Base-by-base conservation (phyloP, 257 asterid genomes). In the Nicotiana undulata region DNA sequence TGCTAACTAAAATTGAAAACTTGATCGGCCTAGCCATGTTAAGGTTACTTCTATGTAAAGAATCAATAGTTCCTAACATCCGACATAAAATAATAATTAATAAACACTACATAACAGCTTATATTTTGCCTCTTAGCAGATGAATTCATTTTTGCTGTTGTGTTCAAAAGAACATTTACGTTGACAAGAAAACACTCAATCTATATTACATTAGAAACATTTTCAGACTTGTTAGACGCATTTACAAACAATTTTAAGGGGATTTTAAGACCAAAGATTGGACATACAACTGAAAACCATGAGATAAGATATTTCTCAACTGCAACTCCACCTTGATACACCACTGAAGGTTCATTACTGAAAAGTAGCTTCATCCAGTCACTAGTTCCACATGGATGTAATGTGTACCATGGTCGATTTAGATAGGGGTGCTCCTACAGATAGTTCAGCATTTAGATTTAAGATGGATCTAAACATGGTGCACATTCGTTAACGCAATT, bases 311-410 rank as follows among this genome's bases (percentile, higher is more conserved):
- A 92, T 26, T 88, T 89, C 13, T 87, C 89, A 16, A 84, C 32
- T 12, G 81, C 85, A 74, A 46, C 83, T 49, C 84, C 81, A 51
- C 63, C 80, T 63, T 80, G 84, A 81, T 67, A 79, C 72, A 53
- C 70, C 56, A 44, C 72, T 46, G 79, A 87, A 34, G 75, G 76
- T 63, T 90, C 92, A 76, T 82, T 79, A 49, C 75, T 82, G 75
- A 83, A 82, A 66, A 92, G 93, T 56, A 92, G 89, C 94, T 87
- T 92, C 98, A 93, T 93, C 97, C 97, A 92, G 63, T 91, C 99
- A 59, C 94, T 86, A 1, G 97, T 93, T 63, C 96, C 98, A 81
- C 98, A 95, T 44, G 99, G 98, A 86, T 95, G 97, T 84, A 95
- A 86, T 13, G 87, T 92, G 80, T 83, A 89, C 97, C 98, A 93